Percentiles rank a stretch among this genome's conserved stretches.
phyloP scores from a whole-genome alignment of 2,329 filamentous ascomycete genomes.

The Fusarium dlaminii region DNA sequence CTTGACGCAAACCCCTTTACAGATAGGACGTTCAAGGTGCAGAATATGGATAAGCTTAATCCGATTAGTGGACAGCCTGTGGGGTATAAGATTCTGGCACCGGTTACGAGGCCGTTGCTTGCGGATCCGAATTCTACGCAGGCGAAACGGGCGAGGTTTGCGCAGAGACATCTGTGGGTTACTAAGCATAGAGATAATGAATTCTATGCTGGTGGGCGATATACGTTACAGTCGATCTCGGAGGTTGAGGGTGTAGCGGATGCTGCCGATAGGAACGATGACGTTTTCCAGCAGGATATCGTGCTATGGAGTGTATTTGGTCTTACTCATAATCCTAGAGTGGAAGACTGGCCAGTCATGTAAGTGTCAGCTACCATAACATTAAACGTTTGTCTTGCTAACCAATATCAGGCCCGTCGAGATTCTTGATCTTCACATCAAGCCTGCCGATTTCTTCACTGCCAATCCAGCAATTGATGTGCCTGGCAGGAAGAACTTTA shows the following conservation, averaged over 20 bases:
- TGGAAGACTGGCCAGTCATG: constrained; percentile 13
- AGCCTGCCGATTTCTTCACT: constrained; percentile 4
- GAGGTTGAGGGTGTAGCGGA: constrained; percentile 2
- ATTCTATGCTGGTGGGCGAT: constrained; percentile 55
- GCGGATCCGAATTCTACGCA: constrained; percentile 54
- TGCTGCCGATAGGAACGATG: constrained; percentile 3
- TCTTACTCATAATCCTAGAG: constrained; percentile 4
- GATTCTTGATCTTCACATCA: constrained; percentile 9
- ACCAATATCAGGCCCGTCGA: not conserved
- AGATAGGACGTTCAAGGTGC: constrained; percentile 61
- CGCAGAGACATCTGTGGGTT: constrained; percentile 57
- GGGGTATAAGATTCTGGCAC: constrained; percentile 58
- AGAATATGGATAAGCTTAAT: constrained; percentile 57
- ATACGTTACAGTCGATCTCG: constrained; percentile 42
- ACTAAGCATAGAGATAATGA: constrained; percentile 57
- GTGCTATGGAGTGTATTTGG: constrained; percentile 13
- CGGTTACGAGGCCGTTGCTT: constrained; percentile 51
- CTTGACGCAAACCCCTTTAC: constrained; percentile 60
- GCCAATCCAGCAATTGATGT: constrained; percentile 1
- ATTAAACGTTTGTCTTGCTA: not conserved
- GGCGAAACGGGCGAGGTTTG: constrained; percentile 53
- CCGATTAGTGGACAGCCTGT: constrained; percentile 56
- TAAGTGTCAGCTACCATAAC: rapidly evolving
- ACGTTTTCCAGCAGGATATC: constrained; percentile 5
- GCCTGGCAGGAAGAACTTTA: not conserved